Evolutionary conservation across 2,329 filamentous ascomycete genomes (phyloP), one percentile per base, ranked within the genome.

Genomic region (Anthostomella pinea): DNA sequence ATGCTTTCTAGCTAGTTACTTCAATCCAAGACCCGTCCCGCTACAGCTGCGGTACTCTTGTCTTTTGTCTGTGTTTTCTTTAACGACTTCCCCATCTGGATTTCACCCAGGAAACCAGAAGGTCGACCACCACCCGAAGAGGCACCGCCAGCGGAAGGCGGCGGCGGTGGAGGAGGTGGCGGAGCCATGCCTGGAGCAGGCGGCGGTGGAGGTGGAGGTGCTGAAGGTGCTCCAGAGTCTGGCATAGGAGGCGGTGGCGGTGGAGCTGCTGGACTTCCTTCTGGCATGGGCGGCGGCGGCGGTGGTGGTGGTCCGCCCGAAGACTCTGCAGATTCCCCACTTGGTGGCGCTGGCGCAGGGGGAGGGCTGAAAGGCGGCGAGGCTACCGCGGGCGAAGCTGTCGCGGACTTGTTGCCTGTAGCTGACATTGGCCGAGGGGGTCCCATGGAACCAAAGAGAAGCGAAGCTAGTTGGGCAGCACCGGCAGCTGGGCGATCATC

Each of bases 401-500:
- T 54, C 18, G 62, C 58, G 7, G 70, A 70, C 52, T 86, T 85
- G 48, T 85, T 81, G 36, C 86, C 88, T 61, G 87, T 81, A 6
- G 88, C 85, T 14, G 87, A 94, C 28, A 96, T 67, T 19, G 91
- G 90, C 33, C 91, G 81, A 10, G 93, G 91, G 24, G 93, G 91
- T 8, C 79, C 91, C 90, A 98, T 97, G 33, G 90, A 95, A 41
- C 93, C 91, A 60, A 98, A 98, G 14, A 98, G 75, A 43, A 96
- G 93, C 6, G 87, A 95, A 11, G 93, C 93, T 23, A 98, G 78
- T 53, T 95, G 87, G 43, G 94, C 93, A 31, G 93, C 93, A 51
- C 81, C 88, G 41, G 85, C 87, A 33, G 85, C 85, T 13, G 87
- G 83, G 8, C 83, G 78, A 35, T 89, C 85, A 38, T 90, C 86